A percentile compares a stretch with the other conserved stretches of the same genome.
Conservation (phyloP, 306 rosid genomes). For the Inga laurina region DNA sequence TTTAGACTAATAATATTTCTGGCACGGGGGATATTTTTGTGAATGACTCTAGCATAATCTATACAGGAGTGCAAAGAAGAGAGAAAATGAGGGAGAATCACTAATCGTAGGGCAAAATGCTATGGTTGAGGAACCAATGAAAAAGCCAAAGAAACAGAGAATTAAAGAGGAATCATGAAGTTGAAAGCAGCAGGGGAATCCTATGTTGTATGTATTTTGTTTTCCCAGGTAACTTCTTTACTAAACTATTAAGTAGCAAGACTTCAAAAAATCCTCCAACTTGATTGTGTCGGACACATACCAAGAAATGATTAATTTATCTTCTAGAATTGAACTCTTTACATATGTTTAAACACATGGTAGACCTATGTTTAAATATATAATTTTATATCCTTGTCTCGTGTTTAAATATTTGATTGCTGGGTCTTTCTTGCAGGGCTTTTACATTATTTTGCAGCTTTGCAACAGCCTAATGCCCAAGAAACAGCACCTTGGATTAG, state of each 20-base stretch:
- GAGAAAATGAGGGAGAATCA: neutral
- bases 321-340: neutral
- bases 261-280: neutral
- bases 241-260: neutral
- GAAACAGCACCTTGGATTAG: neutral
- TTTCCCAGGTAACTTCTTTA: neutral
- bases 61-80: slow-evolving; percentile 6
- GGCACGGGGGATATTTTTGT: neutral
- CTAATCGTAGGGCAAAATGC: neutral
- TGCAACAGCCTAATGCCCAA: neutral
- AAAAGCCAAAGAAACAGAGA: slow-evolving; percentile 6
- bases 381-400: neutral
- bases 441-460: slow-evolving; percentile 1
- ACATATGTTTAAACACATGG: neutral
- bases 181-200: neutral
- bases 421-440: slow-evolving; percentile 2
- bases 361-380: neutral
- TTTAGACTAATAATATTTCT: neutral
- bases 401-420: neutral
- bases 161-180: neutral
- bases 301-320: neutral
- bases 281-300: neutral
- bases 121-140: neutral
- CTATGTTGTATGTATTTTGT: neutral
- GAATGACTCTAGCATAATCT: slow-evolving; percentile 13